Evolutionary conservation across 345 rosid genomes (phyloP).

Genomic region (Garcia nutans): DNA sequence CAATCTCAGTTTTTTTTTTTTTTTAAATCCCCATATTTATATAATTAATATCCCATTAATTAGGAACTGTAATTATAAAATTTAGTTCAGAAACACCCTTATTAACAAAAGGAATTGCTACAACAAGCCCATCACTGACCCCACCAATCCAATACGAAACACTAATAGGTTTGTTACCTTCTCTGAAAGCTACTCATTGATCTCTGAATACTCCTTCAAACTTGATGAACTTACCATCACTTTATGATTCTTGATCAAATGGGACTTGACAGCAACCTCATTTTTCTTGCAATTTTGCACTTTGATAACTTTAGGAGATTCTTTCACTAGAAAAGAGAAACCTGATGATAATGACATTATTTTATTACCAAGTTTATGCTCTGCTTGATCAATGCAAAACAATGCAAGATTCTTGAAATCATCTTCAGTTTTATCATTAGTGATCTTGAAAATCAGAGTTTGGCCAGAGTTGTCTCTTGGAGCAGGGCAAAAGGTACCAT

Average conservation of each 20-base stretch:
- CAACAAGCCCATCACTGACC: slow-evolving; percentile 36
- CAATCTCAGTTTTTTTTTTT: too few species aligned
- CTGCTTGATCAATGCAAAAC: slow-evolving; percentile 38
- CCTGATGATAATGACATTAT: slow-evolving; percentile 15
- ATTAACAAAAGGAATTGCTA: slow-evolving; percentile 32
- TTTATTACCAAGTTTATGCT: slow-evolving; percentile 23
- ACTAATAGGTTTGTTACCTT: slow-evolving; percentile 35
- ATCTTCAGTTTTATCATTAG: not conserved
- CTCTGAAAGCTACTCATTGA: slow-evolving; percentile 33
- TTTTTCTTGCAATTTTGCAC: slow-evolving; percentile 33
- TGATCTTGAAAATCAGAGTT: slow-evolving; percentile 31
- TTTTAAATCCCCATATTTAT: not conserved
- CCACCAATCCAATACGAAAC: slow-evolving; percentile 58
- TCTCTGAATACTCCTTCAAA: slow-evolving; percentile 42
- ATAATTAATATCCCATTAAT: not conserved
- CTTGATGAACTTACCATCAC: not conserved
- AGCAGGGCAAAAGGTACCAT: slow-evolving; percentile 19
- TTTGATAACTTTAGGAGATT: slow-evolving; percentile 31
- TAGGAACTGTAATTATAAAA: slow-evolving; percentile 40
- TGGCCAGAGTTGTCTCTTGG: slow-evolving; percentile 38
- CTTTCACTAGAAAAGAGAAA: slow-evolving; percentile 44
- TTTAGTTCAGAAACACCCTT: slow-evolving; percentile 12
- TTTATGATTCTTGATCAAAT: not conserved
- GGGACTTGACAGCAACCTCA: slow-evolving; percentile 10
- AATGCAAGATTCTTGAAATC: slow-evolving; percentile 24